Evolutionary conservation across 2,329 filamentous ascomycete species (phyloP).

Genomic region (Alternaria alternata): DNA sequence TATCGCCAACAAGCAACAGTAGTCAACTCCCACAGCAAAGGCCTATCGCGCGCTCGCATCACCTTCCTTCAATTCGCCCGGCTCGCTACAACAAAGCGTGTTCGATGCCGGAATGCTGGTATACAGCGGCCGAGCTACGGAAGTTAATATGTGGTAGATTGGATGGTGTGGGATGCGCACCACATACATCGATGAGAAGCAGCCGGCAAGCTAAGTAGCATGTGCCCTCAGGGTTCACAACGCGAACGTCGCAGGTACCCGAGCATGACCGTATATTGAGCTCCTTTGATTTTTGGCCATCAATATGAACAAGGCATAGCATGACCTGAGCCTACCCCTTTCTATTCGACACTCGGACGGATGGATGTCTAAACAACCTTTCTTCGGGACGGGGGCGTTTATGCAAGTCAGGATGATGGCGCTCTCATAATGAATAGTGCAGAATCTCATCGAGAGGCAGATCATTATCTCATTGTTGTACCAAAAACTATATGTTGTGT

Average conservation of each 20-base stretch:
- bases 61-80: background rate
- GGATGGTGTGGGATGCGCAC: conserved; percentile 8
- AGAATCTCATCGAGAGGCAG: conserved; percentile 6
- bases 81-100: background rate
- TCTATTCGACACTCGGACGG: background rate
- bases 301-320: background rate
- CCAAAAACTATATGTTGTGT: conserved; percentile 9
- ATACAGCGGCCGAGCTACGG: conserved; percentile 6
- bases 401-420: background rate
- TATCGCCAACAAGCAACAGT: background rate
- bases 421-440: conserved; percentile 1
- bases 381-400: background rate
- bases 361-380: background rate
- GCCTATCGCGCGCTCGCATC: background rate
- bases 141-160: conserved; percentile 15
- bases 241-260: conserved; percentile 11
- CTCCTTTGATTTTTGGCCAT: too few relatives aligned
- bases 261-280: background rate
- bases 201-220: background rate
- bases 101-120: background rate
- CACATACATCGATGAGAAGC: conserved; percentile 6
- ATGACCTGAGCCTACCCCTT: background rate
- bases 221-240: background rate
- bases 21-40: background rate
- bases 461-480: conserved; percentile 4